Conservation (phyloP, 805 yeast genomes). For the Pichia ethanolica region DNA sequence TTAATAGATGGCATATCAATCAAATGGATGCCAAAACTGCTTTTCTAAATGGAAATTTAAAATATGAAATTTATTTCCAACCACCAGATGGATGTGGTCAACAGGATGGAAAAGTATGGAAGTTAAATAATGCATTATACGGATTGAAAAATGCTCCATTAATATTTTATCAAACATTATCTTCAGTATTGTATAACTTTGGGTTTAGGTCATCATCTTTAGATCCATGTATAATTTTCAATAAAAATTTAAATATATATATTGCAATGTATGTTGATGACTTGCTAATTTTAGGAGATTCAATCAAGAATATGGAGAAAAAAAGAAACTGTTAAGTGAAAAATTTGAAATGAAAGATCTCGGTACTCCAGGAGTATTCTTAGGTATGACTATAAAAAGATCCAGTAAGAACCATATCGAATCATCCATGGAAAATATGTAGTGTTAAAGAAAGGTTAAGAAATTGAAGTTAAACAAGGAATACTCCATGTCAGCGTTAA, state of each 20-base stretch:
- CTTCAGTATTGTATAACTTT: neutral
- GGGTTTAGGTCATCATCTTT: neutral
- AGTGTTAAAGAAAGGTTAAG: too few species aligned
- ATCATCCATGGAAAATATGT: too few species aligned
- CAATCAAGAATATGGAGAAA: neutral
- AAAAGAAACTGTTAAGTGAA: neutral
- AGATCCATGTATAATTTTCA: slow-evolving; percentile 3
- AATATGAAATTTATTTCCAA: slow-evolving; percentile 3
- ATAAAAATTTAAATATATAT: neutral
- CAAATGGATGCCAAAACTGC: slow-evolving; percentile 11
- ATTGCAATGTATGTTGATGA: slow-evolving; percentile 1
- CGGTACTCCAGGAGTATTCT: neutral
- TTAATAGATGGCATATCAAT: neutral
- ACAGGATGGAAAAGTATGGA: neutral
- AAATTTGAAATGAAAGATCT: slow-evolving; percentile 3
- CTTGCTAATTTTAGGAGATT: neutral
- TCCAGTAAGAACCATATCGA: too few species aligned
- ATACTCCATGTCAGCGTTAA: too few species aligned
- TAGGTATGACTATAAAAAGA: neutral
- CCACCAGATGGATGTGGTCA: slow-evolving; percentile 2
- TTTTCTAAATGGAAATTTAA: slow-evolving; percentile 8
- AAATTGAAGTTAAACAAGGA: too few species aligned
- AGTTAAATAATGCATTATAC: slow-evolving; percentile 2
- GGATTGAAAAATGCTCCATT: slow-evolving; percentile 3
- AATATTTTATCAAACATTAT: neutral